A percentile compares a stretch with the other conserved stretches of the same genome.
phyloP scores from a whole-genome alignment of 2,329 filamentous ascomycete species.

The Pseudogymnoascus sp. region DNA sequence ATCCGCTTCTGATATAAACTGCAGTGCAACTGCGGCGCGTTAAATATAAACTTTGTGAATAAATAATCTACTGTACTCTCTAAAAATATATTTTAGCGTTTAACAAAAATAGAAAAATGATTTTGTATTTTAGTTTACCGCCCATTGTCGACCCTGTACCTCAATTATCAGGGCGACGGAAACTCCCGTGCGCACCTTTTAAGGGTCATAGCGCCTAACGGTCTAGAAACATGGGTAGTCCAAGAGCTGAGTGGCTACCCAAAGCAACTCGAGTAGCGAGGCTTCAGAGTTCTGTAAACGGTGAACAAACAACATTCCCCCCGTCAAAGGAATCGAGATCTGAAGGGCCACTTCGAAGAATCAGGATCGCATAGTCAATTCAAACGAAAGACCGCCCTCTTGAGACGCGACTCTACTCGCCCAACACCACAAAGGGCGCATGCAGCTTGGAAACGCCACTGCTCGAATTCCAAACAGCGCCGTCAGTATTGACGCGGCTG shows the following conservation, averaged over 20 bases:
- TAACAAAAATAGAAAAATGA: background rate
- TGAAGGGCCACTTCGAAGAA: background rate
- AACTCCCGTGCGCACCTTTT: background rate
- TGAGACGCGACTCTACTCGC: background rate
- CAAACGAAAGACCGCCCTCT: background rate
- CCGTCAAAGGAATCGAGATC: conserved; percentile 1
- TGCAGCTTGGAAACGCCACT: background rate
- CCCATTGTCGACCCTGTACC: background rate
- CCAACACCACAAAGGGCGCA: background rate
- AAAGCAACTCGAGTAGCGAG: conserved; percentile 4
- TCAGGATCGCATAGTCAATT: conserved; percentile 3
- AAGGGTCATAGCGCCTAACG: conserved; percentile 2
- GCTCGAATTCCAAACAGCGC: background rate
- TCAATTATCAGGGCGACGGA: background rate
- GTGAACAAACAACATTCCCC: background rate
- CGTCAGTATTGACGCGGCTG: conserved; percentile 5
- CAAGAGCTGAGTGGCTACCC: background rate
- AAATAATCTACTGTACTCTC: no score
- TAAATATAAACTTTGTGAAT: background rate
- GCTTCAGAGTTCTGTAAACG: background rate
- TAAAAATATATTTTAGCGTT: background rate
- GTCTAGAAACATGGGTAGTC: background rate
- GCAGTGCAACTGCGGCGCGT: background rate
- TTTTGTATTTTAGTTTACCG: background rate
- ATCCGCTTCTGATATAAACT: background rate